phyloP scores from a whole-genome alignment of 805 yeast species.

The Metschnikowia cerradonensis region DNA sequence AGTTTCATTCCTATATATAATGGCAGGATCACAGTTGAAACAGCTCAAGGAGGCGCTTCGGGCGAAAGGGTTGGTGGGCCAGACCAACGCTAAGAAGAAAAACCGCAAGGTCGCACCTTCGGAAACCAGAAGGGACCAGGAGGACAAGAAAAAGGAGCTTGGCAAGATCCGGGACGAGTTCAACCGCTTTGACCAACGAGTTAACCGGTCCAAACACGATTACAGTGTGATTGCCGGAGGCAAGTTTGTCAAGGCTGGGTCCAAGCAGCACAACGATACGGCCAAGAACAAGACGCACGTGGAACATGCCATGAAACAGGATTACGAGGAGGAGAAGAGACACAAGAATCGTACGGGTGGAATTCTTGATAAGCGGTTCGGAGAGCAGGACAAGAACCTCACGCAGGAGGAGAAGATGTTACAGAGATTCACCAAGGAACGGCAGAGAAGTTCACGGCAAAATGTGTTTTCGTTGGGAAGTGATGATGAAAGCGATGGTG shows the following conservation, averaged over 20 bases:
- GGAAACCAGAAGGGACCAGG: conserved; percentile 69
- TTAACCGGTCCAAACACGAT: conserved; percentile 61
- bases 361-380: conserved; percentile 82
- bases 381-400: conserved; percentile 68
- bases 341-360: conserved; percentile 73
- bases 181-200: conserved; percentile 83
- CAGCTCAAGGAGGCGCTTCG: conserved; percentile 73
- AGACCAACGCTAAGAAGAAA: conserved; percentile 62
- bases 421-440: conserved; percentile 88
- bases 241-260: conserved; percentile 41
- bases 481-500: conserved; percentile 56
- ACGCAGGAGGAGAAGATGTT: conserved; percentile 92
- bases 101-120: conserved; percentile 50
- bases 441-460: conserved; percentile 57
- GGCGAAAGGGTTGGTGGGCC: conserved; percentile 82
- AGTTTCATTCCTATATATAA: conserved; percentile 17
- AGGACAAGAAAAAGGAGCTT: conserved; percentile 44
- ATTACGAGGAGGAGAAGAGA: conserved; percentile 62
- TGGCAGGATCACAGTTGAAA: conserved; percentile 89
- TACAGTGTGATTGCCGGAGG: conserved; percentile 39
- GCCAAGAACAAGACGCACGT: conserved; percentile 34
- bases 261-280: conserved; percentile 34
- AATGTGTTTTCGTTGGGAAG: conserved; percentile 55
- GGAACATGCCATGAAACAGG: conserved; percentile 43
- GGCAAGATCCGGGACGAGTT: conserved; percentile 71